Percentiles rank a stretch among this genome's conserved stretches.
phyloP scores from a whole-genome alignment of 1,284 basidiomycete genomes.

The Leccinum solheimii region DNA sequence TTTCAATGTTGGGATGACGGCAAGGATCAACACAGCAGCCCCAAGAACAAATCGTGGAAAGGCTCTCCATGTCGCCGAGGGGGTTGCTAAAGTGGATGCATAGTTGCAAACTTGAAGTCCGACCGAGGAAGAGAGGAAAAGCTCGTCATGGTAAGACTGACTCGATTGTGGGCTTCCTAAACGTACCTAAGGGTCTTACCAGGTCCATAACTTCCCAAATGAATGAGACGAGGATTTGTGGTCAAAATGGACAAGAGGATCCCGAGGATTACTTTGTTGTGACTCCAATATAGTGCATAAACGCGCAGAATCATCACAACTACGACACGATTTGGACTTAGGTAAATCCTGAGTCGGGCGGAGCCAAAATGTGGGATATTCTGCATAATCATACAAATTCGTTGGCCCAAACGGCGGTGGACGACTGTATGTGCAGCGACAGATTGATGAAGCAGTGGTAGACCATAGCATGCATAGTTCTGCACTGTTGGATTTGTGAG shows the following conservation, averaged over 20 bases:
- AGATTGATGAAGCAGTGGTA: too few species aligned
- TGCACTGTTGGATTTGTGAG: too few species aligned
- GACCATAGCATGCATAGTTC: too few species aligned
- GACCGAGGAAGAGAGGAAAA: not conserved
- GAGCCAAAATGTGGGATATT: too few species aligned
- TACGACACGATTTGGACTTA: not conserved
- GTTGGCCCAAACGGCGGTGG: too few species aligned
- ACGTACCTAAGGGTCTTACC: not conserved
- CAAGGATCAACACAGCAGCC: not conserved
- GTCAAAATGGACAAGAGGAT: too few species aligned
- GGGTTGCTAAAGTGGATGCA: not conserved
- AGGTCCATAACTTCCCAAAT: not conserved
- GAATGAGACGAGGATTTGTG: too few species aligned
- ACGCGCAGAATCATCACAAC: not conserved
- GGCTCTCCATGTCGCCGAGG: not conserved
- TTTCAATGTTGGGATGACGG: not conserved
- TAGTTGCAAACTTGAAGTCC: not conserved
- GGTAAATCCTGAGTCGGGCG: too few species aligned
- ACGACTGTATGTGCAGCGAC: too few species aligned
- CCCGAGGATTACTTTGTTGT: not conserved
- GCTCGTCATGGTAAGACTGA: not conserved
- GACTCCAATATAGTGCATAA: not conserved
- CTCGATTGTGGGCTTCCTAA: not conserved
- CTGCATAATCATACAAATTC: too few species aligned
- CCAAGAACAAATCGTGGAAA: not conserved